Conservation (phyloP, 2,329 filamentous ascomycete species). For the Penicillium crustosum region DNA sequence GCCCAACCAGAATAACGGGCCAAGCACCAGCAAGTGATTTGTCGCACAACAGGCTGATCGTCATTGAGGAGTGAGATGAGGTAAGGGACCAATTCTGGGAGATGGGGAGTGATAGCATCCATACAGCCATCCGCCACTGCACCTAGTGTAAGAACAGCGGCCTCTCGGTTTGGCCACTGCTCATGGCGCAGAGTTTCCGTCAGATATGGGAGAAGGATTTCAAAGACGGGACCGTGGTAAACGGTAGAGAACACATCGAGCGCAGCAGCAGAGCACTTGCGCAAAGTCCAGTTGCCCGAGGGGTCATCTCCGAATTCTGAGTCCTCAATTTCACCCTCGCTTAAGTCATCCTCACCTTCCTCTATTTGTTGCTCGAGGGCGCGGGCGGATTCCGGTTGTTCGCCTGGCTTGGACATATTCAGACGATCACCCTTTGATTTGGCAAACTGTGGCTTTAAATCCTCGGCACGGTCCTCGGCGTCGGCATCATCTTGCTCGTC, state of each 20-base stretch:
- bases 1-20: constrained; percentile 94
- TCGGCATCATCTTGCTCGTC: constrained; percentile 87
- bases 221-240: constrained; percentile 84
- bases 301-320: constrained; percentile 72
- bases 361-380: constrained; percentile 50
- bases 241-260: constrained; percentile 91
- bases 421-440: constrained; percentile 64
- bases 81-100: constrained; percentile 87
- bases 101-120: constrained; percentile 81
- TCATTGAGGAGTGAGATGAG: constrained; percentile 84
- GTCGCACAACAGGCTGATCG: constrained; percentile 81
- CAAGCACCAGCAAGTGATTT: constrained; percentile 97
- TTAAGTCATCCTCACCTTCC: constrained; percentile 66
- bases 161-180: constrained; percentile 91
- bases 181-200: constrained; percentile 83
- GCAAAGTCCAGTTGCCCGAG: constrained; percentile 90
- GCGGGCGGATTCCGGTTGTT: constrained; percentile 32
- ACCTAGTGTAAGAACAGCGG: constrained; percentile 88
- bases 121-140: constrained; percentile 95
- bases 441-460: constrained; percentile 90
- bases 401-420: constrained; percentile 51
- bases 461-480: constrained; percentile 82
- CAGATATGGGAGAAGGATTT: constrained; percentile 87
- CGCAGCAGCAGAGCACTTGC: constrained; percentile 95
- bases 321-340: constrained; percentile 81